phyloP scores from a whole-genome alignment of 106 monocot genomes.

The Narthecium ossifragum region DNA sequence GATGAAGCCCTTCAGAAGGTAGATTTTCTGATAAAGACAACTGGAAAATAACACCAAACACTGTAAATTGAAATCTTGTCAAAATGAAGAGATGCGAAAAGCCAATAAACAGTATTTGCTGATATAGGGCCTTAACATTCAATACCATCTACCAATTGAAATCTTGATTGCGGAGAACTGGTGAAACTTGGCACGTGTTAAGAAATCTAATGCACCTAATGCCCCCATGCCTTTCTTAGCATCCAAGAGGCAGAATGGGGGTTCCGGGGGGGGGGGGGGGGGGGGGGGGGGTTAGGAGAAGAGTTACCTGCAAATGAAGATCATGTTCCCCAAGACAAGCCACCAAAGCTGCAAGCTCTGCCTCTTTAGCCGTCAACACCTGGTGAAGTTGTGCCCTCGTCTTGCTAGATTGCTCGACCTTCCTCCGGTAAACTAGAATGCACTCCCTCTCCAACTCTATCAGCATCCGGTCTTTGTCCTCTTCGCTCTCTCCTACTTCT shows the following conservation, averaged over 20 bases:
- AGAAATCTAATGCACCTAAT: no score
- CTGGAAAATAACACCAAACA: no score
- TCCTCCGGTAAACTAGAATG: slow-evolving; percentile 54
- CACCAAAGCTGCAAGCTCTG: slow-evolving; percentile 52
- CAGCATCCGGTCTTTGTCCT: slow-evolving; percentile 49
- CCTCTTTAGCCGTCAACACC: slow-evolving; percentile 45
- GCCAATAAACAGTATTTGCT: no score
- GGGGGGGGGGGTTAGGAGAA: neutral
- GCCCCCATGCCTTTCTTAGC: neutral
- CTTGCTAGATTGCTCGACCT: slow-evolving; percentile 39
- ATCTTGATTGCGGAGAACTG: neutral
- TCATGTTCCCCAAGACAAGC: slow-evolving; percentile 52
- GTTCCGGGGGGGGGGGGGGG: no score
- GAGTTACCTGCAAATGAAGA: slow-evolving; percentile 33
- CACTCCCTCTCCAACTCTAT: slow-evolving; percentile 63
- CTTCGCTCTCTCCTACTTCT: slow-evolving; percentile 47
- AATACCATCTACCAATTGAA: neutral
- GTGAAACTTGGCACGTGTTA: no score
- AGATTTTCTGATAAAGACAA: no score
- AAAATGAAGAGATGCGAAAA: no score
- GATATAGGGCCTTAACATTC: no score
- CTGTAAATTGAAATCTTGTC: no score
- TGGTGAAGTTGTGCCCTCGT: slow-evolving; percentile 45
- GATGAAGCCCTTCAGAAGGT: no score
- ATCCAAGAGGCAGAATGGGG: neutral